Evolutionary conservation across 2,329 filamentous ascomycete genomes (phyloP).

Genomic region (Epichloe hybrida): DNA sequence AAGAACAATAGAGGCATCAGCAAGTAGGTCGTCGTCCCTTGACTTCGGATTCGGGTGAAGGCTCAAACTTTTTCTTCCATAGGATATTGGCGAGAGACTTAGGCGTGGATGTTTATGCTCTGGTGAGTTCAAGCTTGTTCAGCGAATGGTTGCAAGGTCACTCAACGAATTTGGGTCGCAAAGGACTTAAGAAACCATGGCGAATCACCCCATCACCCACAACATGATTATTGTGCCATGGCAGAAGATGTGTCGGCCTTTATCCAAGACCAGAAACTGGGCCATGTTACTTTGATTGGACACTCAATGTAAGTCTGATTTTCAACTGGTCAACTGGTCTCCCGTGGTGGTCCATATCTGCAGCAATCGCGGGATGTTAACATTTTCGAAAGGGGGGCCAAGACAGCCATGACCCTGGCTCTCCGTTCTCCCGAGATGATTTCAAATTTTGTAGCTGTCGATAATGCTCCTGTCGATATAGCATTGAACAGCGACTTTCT

Average conservation of each 20-base stretch:
- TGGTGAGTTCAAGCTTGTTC: slow-evolving; percentile 38
- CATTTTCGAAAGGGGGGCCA: slow-evolving; percentile 61
- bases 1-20: slow-evolving; percentile 90
- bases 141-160: neutral
- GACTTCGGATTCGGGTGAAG: neutral
- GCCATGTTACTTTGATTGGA: slow-evolving; percentile 65
- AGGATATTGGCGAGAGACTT: slow-evolving; percentile 74
- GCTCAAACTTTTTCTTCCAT: neutral
- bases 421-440: slow-evolving; percentile 56
- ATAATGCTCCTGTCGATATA: slow-evolving; percentile 83
- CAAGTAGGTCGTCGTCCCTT: slow-evolving; percentile 51
- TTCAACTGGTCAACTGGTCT: neutral
- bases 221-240: slow-evolving; percentile 72
- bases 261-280: slow-evolving; percentile 56
- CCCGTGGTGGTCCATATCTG: neutral
- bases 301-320: slow-evolving; percentile 64
- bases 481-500: slow-evolving; percentile 61
- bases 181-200: slow-evolving; percentile 90
- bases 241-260: slow-evolving; percentile 74
- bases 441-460: slow-evolving; percentile 64
- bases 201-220: slow-evolving; percentile 63
- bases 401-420: slow-evolving; percentile 79
- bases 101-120: slow-evolving; percentile 64
- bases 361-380: neutral
- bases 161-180: slow-evolving; percentile 5